Base-by-base conservation (phyloP, 257 asterid genomes). In the Solanum medicagineum region DNA sequence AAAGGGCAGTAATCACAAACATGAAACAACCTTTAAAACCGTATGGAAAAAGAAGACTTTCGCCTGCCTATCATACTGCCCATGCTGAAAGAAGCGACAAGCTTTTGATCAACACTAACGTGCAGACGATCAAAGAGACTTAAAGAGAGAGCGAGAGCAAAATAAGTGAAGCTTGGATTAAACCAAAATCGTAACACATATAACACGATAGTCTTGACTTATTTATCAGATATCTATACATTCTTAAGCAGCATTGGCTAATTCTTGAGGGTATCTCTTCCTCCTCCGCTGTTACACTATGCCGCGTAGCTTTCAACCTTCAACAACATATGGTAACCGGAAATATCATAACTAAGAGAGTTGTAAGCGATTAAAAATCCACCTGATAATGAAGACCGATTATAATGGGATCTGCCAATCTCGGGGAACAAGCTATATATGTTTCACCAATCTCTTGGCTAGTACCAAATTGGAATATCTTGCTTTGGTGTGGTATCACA, bases 391-490 rank as follows among this genome's bases (percentile, higher is more conserved):
- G 62, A 71, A 59, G 47, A 49, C 80, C 32, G 62, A 45, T 47
- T 54, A 20, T 44, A 32, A 15, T 24, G 70, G 47, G 22, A 57
- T 71, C 66, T 60, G 47, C 85, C 66, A 9, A 71, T 32, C 62
- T 36, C 70, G 6, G 32, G 60, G 17, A 60, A 32, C 80, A 16
- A 69, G 57, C 59, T 88, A 60, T 40, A 49, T 24, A 57, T 17
- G 17, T 69, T 45, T 62, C 14, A 59, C 54, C 22, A 44, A 65
- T 54, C 51, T 80, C 44, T 71, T 86, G 63, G 85, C 86, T 86
- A 92, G 91, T 84, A 95, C 98, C 97, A 95, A 32, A 87, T 84
- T 1, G 92, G 22, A 45, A 73, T 81, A 69, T 93, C 93, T 84
- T 89, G 94, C 88, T 91, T 93, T 12, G 86, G 69, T 62, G 85